Conservation (phyloP, 352 stramenopile genomes). For the Globisporangium polare region DNA sequence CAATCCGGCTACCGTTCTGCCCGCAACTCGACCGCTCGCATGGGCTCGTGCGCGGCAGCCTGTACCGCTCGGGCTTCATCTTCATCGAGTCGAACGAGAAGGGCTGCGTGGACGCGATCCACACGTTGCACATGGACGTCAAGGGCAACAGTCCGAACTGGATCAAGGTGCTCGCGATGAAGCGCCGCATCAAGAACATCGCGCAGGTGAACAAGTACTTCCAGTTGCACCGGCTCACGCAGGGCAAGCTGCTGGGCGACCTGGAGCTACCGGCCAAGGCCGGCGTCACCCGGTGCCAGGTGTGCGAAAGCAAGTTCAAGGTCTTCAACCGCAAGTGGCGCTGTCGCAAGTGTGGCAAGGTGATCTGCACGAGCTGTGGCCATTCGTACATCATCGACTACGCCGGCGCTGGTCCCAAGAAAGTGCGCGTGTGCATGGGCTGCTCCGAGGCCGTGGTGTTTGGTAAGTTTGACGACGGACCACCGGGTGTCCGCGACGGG, state of each 20-base stretch:
- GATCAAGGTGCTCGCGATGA: conserved; percentile 76
- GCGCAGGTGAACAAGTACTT: conserved; percentile 67
- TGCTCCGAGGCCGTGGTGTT: conserved; percentile 50
- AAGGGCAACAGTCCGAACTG: conserved; percentile 75
- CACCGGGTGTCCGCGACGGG: neutral
- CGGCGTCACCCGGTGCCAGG: conserved; percentile 36
- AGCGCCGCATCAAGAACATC: conserved; percentile 74
- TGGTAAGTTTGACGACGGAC: conserved; percentile 12
- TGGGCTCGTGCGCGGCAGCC: conserved; percentile 58
- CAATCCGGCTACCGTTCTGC: conserved; percentile 71
- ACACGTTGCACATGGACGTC: conserved; percentile 76
- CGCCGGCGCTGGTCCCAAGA: conserved; percentile 39
- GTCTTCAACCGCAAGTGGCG: conserved; percentile 62
- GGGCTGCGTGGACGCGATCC: conserved; percentile 60
- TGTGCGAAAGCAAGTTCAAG: conserved; percentile 49
- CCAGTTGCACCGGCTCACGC: conserved; percentile 46
- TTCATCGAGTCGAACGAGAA: conserved; percentile 61
- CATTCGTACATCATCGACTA: conserved; percentile 53
- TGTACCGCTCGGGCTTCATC: conserved; percentile 78
- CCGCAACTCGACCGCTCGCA: conserved; percentile 50
- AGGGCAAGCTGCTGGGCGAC: conserved; percentile 50
- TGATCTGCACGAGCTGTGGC: conserved; percentile 64
- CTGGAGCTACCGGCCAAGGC: conserved; percentile 57
- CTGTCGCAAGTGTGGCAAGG: conserved; percentile 74
- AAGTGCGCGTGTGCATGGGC: conserved; percentile 63